Evolutionary conservation across 2,329 filamentous ascomycete genomes (phyloP).

Genomic region (Pyrenochaeta sp.): DNA sequence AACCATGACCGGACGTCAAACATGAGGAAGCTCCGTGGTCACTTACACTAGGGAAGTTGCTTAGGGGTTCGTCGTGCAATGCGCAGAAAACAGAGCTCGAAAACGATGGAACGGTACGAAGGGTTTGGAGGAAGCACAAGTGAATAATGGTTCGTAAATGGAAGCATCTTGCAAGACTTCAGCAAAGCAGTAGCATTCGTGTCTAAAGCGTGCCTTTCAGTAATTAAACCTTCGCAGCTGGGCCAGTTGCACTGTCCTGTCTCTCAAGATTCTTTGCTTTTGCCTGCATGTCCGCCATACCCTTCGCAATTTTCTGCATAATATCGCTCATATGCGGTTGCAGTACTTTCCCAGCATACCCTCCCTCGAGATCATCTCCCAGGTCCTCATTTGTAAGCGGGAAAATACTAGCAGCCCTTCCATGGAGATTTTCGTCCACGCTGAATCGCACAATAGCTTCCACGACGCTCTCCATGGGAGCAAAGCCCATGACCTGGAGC

Average conservation of each 20-base stretch:
- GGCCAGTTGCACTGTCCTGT: background rate
- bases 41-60: too few relatives aligned
- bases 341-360: slow-evolving; percentile 16
- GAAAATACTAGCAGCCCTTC: slow-evolving; percentile 28
- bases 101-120: too few relatives aligned
- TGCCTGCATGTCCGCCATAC: slow-evolving; percentile 8
- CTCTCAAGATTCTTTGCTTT: slow-evolving; percentile 5
- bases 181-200: too few relatives aligned
- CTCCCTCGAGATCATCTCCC: slow-evolving; percentile 32
- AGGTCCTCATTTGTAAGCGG: slow-evolving; percentile 27
- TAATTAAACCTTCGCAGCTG: too few relatives aligned
- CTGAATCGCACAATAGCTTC: slow-evolving; percentile 28
- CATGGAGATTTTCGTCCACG: slow-evolving; percentile 21
- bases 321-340: slow-evolving; percentile 13
- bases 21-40: too few relatives aligned
- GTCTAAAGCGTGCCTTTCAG: too few relatives aligned
- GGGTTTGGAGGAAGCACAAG: too few relatives aligned
- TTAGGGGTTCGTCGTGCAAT: too few relatives aligned
- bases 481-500: slow-evolving; percentile 23
- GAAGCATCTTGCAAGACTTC: too few relatives aligned
- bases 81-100: too few relatives aligned
- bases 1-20: too few relatives aligned
- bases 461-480: slow-evolving; percentile 29
- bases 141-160: too few relatives aligned
- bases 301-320: slow-evolving; percentile 10